Base-by-base conservation (phyloP, 345 rosid genomes). In the Gynandropsis gynandra region DNA sequence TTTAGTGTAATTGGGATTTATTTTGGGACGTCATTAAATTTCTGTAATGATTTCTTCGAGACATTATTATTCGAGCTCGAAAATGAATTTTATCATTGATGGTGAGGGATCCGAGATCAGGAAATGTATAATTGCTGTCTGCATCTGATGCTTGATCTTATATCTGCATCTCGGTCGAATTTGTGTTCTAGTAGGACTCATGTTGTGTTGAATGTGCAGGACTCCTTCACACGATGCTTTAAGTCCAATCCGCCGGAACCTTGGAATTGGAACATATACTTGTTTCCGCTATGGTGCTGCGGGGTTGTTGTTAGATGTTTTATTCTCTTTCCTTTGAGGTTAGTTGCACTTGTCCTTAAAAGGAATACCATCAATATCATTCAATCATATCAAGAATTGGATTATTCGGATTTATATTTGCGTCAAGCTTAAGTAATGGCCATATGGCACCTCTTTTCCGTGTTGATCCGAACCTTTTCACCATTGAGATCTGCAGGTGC, bases 201-300 rank as follows among this genome's bases (percentile, higher is more conserved):
- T 29, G 7, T 47, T 31, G 15, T 33, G 12, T 17, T 67, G 61
- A 33, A 21, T 42, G 50, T 53, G 38, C 72, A 93, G 97, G 99
- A 93, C 46, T 62, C 97, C 0, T 88, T 93, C 66, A 93, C 99
- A 1, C 64, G 95, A 43, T 93, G 99, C 67, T 93, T 93, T 67
- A 93, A 93, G 77, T 88, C 95, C 9, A 93, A 69, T 80, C 76
- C 90, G 17, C 88, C 84, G 3, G 99, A 93, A 54, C 95, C 87
- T 19, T 88, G 99, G 99, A 93, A 83, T 60, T 88, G 99, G 95
- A 93, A 93, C 61, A 58, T 93, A 18, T 93, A 85, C 56, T 60
- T 93, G 52, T 93, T 93, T 69, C 97, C 97, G 29, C 62, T 88
- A 11, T 88, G 95, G 95, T 93, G 99, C 56, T 76, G 42, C 1